These are phyloP conservation scores for Trametes gibbosa DNA, from an alignment of 768 basidiomycete species.

Conservation along the genomic window DNA sequence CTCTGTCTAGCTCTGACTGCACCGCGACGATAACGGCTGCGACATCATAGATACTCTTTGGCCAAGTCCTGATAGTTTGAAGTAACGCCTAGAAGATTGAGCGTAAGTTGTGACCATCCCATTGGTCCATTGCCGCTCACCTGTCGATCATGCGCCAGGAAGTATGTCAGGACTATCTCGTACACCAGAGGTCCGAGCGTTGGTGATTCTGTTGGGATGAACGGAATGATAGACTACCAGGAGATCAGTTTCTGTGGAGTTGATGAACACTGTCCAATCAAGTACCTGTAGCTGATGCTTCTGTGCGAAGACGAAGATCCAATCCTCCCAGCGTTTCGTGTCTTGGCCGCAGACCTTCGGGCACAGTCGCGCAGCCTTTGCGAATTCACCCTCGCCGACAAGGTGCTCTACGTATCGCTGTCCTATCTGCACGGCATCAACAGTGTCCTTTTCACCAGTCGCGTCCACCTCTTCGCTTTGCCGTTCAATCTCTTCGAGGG, in stretches of 20 bases:
- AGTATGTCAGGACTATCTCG: constrained; percentile 91
- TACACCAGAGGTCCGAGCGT: constrained; percentile 83
- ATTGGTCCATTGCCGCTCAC: constrained; percentile 37
- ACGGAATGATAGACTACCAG: constrained; percentile 78
- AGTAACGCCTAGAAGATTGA: constrained; percentile 56
- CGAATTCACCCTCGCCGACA: constrained; percentile 70
- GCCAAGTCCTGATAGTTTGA: constrained; percentile 84
- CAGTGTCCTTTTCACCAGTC: constrained; percentile 30
- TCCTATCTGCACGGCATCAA: constrained; percentile 72
- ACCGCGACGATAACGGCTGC: constrained; percentile 87
- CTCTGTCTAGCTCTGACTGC: constrained; percentile 72
- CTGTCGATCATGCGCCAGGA: constrained; percentile 71
- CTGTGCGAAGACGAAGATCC: constrained; percentile 89
- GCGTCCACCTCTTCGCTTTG: constrained; percentile 9
- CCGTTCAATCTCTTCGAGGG: constrained; percentile 30
- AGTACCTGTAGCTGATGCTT: constrained; percentile 74
- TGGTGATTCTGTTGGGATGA: constrained; percentile 80
- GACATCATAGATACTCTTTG: constrained; percentile 85
- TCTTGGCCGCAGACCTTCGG: constrained; percentile 85
- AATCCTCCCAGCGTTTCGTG: constrained; percentile 87
- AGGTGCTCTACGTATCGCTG: constrained; percentile 84
- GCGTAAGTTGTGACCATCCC: neutral
- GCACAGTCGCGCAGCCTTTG: constrained; percentile 76
- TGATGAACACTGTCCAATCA: neutral
- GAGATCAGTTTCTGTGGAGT: neutral